Percentiles rank a stretch among this genome's conserved stretches.
phyloP scores from a whole-genome alignment of 345 rosid species.

The Eucalyptus marginata region DNA sequence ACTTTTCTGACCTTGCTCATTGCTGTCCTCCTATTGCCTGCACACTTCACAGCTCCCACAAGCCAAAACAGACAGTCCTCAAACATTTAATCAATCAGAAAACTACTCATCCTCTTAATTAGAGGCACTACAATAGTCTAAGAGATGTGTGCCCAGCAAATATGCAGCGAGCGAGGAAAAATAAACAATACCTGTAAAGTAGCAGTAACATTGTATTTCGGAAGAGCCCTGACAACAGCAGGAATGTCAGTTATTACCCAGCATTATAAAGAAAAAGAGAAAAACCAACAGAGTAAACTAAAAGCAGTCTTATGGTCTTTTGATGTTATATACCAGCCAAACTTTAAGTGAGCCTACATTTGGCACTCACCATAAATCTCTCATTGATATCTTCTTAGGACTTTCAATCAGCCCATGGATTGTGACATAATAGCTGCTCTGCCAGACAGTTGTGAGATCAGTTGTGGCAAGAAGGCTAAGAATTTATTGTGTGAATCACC shows the following conservation, averaged over 20 bases:
- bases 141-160: not conserved
- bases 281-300: not conserved
- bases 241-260: not conserved
- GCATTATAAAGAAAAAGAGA: not conserved
- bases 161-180: not conserved
- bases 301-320: not conserved
- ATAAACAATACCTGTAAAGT: conserved; percentile 59
- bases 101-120: not conserved
- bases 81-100: not conserved
- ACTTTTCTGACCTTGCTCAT: conserved; percentile 80
- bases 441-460: not conserved
- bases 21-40: conserved; percentile 97
- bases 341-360: not conserved
- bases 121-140: not conserved
- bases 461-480: not conserved
- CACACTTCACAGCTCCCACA: conserved; percentile 44
- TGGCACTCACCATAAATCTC: conserved; percentile 54
- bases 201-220: conserved; percentile 66
- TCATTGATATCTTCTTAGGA: conserved; percentile 47
- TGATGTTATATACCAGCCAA: not conserved
- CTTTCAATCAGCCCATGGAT: conserved; percentile 38
- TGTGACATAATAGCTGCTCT: conserved; percentile 44
- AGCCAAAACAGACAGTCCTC: not conserved
- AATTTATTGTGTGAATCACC: not conserved
- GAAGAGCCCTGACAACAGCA: conserved; percentile 46